Evolutionary conservation across 2,329 filamentous ascomycete genomes (phyloP).

Genomic region (Cytospora leucostoma): DNA sequence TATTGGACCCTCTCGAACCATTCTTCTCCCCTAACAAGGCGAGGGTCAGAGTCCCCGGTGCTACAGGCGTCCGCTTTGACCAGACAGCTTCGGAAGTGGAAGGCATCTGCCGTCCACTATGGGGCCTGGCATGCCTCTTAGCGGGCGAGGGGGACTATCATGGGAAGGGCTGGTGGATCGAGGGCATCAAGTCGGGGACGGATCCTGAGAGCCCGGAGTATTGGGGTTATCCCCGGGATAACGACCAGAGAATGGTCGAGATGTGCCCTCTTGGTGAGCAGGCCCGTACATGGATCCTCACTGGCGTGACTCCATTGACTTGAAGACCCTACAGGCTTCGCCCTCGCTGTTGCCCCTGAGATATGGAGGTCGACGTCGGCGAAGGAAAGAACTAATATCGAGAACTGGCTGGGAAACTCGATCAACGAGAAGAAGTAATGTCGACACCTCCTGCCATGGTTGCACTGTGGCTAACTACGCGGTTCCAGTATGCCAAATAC

Average conservation of each 20-base stretch:
- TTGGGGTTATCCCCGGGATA: conserved; percentile 75
- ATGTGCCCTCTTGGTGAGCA: conserved; percentile 70
- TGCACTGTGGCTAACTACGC: conserved; percentile 36
- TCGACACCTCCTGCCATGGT: not conserved
- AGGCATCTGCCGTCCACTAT: conserved; percentile 73
- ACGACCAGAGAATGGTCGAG: conserved; percentile 83
- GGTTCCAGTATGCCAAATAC: conserved; percentile 67
- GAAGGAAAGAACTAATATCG: conserved; percentile 65
- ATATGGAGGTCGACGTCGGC: conserved; percentile 68
- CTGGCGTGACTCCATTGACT: not conserved
- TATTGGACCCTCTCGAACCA: conserved; percentile 70
- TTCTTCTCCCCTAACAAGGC: conserved; percentile 70
- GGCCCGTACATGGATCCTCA: not conserved
- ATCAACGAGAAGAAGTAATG: conserved; percentile 74
- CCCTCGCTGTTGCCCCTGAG: conserved; percentile 66
- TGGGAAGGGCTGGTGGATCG: conserved; percentile 65
- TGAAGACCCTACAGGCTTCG: conserved; percentile 51
- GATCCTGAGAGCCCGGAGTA: conserved; percentile 70
- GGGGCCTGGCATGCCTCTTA: conserved; percentile 71
- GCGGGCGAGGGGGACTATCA: conserved; percentile 68
- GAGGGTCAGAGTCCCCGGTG: conserved; percentile 66
- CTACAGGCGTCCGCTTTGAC: conserved; percentile 75
- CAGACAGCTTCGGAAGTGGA: conserved; percentile 77
- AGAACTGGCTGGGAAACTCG: conserved; percentile 70
- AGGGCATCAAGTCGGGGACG: conserved; percentile 70